A percentile compares a stretch with the other conserved stretches of the same genome.
These are phyloP conservation scores for Macrolepiota albuminosa DNA, from an alignment of 768 basidiomycete genomes.

Conservation along the genomic window DNA sequence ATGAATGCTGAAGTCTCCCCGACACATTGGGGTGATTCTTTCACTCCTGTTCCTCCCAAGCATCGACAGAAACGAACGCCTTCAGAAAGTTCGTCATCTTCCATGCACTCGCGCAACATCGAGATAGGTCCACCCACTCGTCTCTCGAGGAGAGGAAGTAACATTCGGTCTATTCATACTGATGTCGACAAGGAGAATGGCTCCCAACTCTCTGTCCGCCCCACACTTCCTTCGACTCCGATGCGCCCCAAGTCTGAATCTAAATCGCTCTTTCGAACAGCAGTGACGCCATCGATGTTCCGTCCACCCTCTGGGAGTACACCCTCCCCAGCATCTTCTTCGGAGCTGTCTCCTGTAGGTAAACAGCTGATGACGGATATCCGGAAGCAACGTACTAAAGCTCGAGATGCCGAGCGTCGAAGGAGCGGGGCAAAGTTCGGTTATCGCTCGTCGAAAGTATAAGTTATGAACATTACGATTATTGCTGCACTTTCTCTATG, in stretches of 20 bases:
- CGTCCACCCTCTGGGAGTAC: conserved; percentile 36
- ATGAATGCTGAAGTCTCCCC: conserved; percentile 16
- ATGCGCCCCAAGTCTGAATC: conserved; percentile 33
- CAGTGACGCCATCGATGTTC: conserved; percentile 40
- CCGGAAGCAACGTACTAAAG: conserved; percentile 41
- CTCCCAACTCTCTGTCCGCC: conserved; percentile 26
- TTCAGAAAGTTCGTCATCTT: conserved; percentile 21
- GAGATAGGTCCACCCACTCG: conserved; percentile 14
- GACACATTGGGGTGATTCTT: conserved; percentile 22
- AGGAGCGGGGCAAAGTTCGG: conserved; percentile 12
- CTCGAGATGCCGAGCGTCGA: conserved; percentile 31
- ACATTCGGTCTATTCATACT: conserved; percentile 13
- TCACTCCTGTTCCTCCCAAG: conserved; percentile 29
- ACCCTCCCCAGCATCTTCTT: conserved; percentile 65
- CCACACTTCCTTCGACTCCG: conserved; percentile 42
- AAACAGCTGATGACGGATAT: conserved; percentile 65
- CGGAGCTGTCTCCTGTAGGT: conserved; percentile 68
- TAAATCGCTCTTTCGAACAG: conserved; percentile 31
- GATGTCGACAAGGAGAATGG: conserved; percentile 39
- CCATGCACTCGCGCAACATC: conserved; percentile 11
- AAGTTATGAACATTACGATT: neutral
- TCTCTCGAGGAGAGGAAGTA: conserved; percentile 11
- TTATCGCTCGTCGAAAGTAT: neutral
- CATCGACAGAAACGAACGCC: conserved; percentile 22
- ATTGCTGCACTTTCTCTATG: neutral